Percentiles rank a stretch among this genome's conserved stretches.
These are phyloP conservation scores for Hortiboletus campestris DNA, from an alignment of 768 basidiomycete genomes.

Conservation along the genomic window DNA sequence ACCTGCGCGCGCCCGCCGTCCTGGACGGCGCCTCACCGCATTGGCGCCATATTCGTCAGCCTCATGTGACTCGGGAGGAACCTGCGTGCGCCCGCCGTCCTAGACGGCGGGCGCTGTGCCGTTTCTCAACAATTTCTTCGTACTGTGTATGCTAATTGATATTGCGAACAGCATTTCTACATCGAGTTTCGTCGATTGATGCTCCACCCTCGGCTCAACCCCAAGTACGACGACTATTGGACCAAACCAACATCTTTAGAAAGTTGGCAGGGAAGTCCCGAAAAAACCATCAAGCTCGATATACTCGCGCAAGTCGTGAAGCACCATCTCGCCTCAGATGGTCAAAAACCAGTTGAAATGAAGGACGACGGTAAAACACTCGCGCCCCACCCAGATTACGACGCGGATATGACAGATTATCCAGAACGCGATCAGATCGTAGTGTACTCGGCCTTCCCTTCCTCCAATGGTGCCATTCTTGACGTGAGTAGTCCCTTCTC, in stretches of 20 bases:
- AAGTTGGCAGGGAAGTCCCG: too few species aligned
- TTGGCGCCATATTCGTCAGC: too few species aligned
- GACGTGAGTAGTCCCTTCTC: background rate
- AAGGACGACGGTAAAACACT: background rate
- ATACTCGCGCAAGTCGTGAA: background rate
- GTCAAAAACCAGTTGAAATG: background rate
- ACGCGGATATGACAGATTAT: background rate
- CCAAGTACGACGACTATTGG: background rate
- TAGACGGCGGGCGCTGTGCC: too few species aligned
- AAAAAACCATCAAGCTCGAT: conserved; percentile 7
- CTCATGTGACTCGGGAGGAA: too few species aligned
- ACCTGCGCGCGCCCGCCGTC: background rate
- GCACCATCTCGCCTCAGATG: background rate
- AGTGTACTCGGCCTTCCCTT: conserved; percentile 10
- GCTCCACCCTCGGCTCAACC: background rate
- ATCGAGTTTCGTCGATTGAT: conserved; percentile 7
- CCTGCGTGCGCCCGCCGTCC: too few species aligned
- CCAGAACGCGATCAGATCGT: conserved; percentile 8
- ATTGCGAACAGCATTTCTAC: conserved; percentile 12
- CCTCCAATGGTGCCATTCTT: background rate
- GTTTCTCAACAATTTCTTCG: too few species aligned
- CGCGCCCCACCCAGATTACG: background rate
- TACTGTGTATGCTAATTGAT: too few species aligned
- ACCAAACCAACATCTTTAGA: too few species aligned
- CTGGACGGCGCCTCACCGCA: background rate